Evolutionary conservation across 2,329 filamentous ascomycete species (phyloP), one percentile per base, ranked within the genome.

Genomic region (Alternaria dauci): DNA sequence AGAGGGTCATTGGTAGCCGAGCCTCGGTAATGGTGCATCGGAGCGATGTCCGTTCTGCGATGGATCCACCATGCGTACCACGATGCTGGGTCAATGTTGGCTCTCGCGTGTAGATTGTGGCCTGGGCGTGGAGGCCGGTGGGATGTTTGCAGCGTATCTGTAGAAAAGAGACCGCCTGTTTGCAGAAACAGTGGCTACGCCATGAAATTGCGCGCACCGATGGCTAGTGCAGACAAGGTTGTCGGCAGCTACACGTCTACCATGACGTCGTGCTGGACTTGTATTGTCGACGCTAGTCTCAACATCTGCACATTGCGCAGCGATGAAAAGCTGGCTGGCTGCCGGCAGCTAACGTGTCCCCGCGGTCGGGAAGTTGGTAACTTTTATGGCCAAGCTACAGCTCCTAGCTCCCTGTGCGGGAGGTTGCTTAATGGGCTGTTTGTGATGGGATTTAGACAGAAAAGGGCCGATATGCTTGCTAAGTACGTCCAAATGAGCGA

Each of bases 21-120:
- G 56, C 56, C 63, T 67, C 69, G 67, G 64, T 58, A 64, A 47
- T 52, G 38, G 23, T 65, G 55, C 62, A 59, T 65, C 62, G 59
- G 64, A 47, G 61, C 38, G 25, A 53, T 44, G 55, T 48, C 66
- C 64, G 51, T 42, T 56, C 62, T 67, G 42, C 38, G 43, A 44
- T 47, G 59, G 62, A 56, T 32, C 44, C 51, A 58, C 42, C 41
- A 34, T 60, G 55, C 48, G 58, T 52, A 51, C 66, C 69, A 65
- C 44, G 47, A 48, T 44, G 38, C 52, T 59, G 67, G 63, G 58
- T 65, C 58, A 28, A 28, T 42, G 42, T 46, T 44, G 55, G 26
- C 51, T 16, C 47, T 55, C 32, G 52, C 47, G 55, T 39, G 61
- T 54, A 32, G 55, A 41, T 52, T 52, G 38, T 26, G 47, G 44